Evolutionary conservation across 108 stramenopile species (phyloP).

Genomic region (Nannochloropsis granulata): DNA sequence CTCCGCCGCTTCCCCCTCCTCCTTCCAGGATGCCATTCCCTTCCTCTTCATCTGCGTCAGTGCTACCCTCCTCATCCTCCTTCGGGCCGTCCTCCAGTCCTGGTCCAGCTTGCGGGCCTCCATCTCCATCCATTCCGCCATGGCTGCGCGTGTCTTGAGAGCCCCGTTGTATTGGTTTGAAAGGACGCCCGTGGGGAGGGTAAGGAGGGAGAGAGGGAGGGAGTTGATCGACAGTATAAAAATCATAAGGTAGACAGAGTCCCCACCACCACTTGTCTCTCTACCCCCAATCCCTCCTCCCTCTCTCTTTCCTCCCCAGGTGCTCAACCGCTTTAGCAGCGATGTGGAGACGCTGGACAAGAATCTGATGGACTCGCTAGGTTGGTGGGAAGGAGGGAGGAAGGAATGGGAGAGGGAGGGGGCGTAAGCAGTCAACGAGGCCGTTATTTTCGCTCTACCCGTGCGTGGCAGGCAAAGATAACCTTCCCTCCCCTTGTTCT

Average conservation of each 20-base stretch:
- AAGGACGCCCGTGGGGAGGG: constrained; percentile 72
- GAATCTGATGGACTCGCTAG: constrained; percentile 45
- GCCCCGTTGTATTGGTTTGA: constrained; percentile 81
- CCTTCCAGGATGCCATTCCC: background rate
- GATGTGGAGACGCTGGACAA: constrained; percentile 90
- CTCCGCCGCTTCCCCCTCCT: background rate
- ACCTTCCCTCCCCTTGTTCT: background rate
- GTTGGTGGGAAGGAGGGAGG: background rate
- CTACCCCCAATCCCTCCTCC: background rate
- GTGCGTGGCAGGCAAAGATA: too few relatives aligned
- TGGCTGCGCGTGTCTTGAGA: constrained; percentile 39
- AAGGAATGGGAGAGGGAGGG: background rate
- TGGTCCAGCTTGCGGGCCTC: background rate
- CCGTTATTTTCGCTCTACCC: background rate
- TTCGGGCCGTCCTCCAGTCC: background rate
- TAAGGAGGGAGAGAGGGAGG: constrained; percentile 26
- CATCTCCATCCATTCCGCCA: constrained; percentile 6
- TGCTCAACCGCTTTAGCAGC: constrained; percentile 46
- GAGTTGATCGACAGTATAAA: background rate
- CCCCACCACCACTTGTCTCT: background rate
- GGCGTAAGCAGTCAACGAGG: background rate
- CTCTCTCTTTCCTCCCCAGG: background rate
- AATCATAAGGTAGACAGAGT: background rate
- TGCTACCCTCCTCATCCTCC: background rate
- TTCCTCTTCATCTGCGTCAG: background rate